Evolutionary conservation across 306 rosid species (phyloP).

Genomic region (Ceratonia siliqua): DNA sequence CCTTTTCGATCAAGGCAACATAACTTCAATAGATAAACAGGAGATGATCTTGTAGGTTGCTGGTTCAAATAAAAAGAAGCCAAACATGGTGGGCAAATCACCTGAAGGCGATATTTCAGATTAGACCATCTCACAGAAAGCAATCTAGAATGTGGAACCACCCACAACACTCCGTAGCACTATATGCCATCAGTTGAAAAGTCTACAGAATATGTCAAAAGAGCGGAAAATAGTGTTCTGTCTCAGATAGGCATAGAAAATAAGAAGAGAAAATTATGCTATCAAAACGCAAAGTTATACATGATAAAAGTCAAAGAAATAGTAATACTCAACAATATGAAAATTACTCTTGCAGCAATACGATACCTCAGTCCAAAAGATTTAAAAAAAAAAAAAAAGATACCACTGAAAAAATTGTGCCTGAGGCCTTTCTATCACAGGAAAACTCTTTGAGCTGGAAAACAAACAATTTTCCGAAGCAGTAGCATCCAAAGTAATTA

Average conservation of each 20-base stretch:
- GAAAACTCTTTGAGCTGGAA: not conserved
- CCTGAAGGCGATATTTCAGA: conserved; percentile 58
- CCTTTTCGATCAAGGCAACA: conserved; percentile 67
- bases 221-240: conserved; percentile 2
- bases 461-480: not conserved
- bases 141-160: conserved; percentile 48
- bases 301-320: not conserved
- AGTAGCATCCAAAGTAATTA: too few relatives aligned
- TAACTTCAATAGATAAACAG: conserved; percentile 61
- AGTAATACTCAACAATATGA: not conserved
- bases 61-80: conserved; percentile 40
- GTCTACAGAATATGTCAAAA: conserved; percentile 36
- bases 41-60: conserved; percentile 42
- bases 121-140: conserved; percentile 43
- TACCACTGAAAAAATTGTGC: not conserved
- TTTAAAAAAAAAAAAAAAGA: not conserved
- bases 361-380: not conserved
- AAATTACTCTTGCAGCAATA: not conserved
- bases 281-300: not conserved
- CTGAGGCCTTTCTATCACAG: not conserved
- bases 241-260: not conserved
- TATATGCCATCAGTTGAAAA: conserved; percentile 71
- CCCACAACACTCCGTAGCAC: conserved; percentile 80
- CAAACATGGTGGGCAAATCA: conserved; percentile 59
- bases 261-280: not conserved